Evolutionary conservation across 768 basidiomycete species (phyloP).

Genomic region (Aureoboletus auriporus): DNA sequence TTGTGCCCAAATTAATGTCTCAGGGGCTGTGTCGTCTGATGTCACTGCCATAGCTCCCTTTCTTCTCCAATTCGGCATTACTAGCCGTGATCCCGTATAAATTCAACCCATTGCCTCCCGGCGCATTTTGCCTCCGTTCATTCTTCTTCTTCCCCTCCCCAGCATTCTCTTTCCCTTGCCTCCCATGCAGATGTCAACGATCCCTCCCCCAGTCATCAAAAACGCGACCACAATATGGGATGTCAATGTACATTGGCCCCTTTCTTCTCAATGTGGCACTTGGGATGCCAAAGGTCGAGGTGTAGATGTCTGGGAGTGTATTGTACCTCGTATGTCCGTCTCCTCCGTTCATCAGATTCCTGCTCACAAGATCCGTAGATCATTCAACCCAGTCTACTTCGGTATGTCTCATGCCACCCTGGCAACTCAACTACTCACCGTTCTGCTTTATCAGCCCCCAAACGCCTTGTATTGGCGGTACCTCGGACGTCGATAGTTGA

Average conservation of each 20-base stretch:
- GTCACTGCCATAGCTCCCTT: conserved; percentile 30
- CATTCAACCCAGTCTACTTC: conserved; percentile 51
- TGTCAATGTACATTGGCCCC: conserved; percentile 57
- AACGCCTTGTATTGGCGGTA: conserved; percentile 44
- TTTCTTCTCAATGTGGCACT: conserved; percentile 65
- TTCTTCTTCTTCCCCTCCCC: neutral
- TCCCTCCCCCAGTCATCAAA: conserved; percentile 41
- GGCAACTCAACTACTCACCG: conserved; percentile 1
- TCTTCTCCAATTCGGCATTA: conserved; percentile 25
- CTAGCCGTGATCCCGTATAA: conserved; percentile 27
- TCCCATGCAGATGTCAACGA: conserved; percentile 20
- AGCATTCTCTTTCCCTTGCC: neutral
- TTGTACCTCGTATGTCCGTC: conserved; percentile 50
- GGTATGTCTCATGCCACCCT: conserved; percentile 18
- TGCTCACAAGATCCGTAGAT: conserved; percentile 38
- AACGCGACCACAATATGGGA: conserved; percentile 73
- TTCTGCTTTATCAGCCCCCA: conserved; percentile 34
- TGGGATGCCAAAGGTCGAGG: conserved; percentile 66
- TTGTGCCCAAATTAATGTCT: conserved; percentile 18
- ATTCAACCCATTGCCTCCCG: conserved; percentile 13
- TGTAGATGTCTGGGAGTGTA: conserved; percentile 76
- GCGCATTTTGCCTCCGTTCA: conserved; percentile 6
- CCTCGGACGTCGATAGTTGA: conserved; percentile 38
- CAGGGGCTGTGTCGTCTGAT: conserved; percentile 31
- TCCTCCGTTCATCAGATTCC: neutral